Base-by-base conservation (phyloP, 108 stramenopile species). In the Cyclotella kingstonii region DNA sequence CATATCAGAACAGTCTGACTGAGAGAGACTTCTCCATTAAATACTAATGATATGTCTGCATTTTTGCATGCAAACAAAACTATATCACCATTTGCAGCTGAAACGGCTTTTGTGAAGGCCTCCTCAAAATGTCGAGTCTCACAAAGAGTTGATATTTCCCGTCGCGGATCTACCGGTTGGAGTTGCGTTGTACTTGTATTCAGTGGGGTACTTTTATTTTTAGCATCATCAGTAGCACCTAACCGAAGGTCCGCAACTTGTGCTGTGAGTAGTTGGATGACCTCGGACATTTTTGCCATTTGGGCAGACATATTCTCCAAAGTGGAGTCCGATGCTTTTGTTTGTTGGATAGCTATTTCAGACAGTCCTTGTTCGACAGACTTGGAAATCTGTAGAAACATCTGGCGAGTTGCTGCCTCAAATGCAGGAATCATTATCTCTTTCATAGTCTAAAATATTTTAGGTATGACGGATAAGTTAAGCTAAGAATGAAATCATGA, bases 1-100 rank as follows among this genome's bases (percentile, higher is more conserved):
- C 90, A 93, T 5, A 96, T 63, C 55, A 96, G 67, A 44, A 94
- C 84, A 11, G 86, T 79, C 64, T 93, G 93, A 50, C 81, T 83
- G 21, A 96, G 60, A 3, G 53, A 33, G 3, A 83, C 68, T 25
- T 52, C 38, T 19, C 84, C 75, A 39, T 68, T 74, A 43, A 94
- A 59, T 7, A 90, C 86, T 18, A 47, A 61, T 2, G 44, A 44
- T 12, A 82, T 21, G 48, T 89, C 68, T 6, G 87, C 73, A 30
- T 75, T 60, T 43, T 71, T 73, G 58, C 89, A 94, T 15, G 63
- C 70, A 43, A 82, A 91, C 2, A 94, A 43, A 12, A 81, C 84
- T 62, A 94, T 57, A 28, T 85, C 87, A 8, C 81, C 71, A 35
- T 81, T 81, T 0, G 79, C 56, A 22, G 84, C 83, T 30, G 82